A percentile compares a stretch with the other conserved stretches of the same genome.
Conservation (phyloP, 75 land plant genomes). For the Chamaecyparis obtusa region DNA sequence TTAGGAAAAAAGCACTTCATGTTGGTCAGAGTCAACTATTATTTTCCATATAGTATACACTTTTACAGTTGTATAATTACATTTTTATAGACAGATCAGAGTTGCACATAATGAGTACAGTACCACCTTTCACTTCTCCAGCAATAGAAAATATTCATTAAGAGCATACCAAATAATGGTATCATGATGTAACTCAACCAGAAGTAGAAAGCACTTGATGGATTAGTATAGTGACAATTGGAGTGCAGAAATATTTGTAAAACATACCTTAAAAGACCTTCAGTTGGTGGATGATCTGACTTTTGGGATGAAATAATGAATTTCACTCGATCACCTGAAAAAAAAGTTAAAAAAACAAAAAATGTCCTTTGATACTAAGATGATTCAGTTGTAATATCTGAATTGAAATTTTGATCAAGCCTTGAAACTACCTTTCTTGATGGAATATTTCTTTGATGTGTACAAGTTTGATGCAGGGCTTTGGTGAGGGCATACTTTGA, state of each 20-base stretch:
- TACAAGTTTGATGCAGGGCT: neutral
- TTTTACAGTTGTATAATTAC: no score
- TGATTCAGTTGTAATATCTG: neutral
- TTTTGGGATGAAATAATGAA: neutral
- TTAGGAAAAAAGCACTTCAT: neutral
- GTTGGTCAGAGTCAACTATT: neutral
- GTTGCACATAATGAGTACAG: neutral
- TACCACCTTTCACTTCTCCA: neutral
- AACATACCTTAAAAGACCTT: neutral
- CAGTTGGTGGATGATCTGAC: neutral
- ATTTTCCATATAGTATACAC: neutral
- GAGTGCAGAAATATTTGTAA: neutral
- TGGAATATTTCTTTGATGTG: neutral
- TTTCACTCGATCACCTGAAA: constrained; percentile 8
- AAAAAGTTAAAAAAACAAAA: neutral
- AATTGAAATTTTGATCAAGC: neutral
- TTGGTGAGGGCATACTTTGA: neutral
- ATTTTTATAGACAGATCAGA: neutral
- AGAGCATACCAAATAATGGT: neutral
- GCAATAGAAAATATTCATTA: neutral
- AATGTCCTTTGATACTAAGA: neutral
- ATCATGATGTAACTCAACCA: neutral
- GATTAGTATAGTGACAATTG: neutral
- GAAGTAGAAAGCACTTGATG: neutral
- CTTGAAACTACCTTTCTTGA: neutral